A percentile compares a stretch with the other conserved stretches of the same genome.
Evolutionary conservation across 2,329 filamentous ascomycete species (phyloP).

Genomic region (Tolypocladium inflatum): DNA sequence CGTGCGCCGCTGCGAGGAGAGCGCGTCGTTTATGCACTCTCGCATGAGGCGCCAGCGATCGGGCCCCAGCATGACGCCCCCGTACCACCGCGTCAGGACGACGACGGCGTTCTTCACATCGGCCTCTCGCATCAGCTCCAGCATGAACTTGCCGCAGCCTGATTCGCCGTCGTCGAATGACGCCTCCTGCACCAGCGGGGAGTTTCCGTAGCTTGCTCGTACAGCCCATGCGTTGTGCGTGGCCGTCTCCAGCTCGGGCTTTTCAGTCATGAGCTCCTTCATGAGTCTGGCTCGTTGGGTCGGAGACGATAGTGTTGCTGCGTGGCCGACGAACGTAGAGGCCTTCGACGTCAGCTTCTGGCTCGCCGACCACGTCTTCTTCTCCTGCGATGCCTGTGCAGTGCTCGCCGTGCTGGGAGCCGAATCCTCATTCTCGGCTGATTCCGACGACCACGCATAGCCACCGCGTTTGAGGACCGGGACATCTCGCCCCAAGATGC

Average conservation of each 20-base stretch:
- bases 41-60: slow-evolving; percentile 56
- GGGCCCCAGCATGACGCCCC: slow-evolving; percentile 50
- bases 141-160: slow-evolving; percentile 46
- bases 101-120: slow-evolving; percentile 42
- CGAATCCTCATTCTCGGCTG: neutral
- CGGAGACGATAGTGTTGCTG: slow-evolving; percentile 23
- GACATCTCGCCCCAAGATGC: slow-evolving; percentile 63
- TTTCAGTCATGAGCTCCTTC: slow-evolving; percentile 35
- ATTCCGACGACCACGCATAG: slow-evolving; percentile 37
- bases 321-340: slow-evolving; percentile 50
- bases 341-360: slow-evolving; percentile 39
- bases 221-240: slow-evolving; percentile 49
- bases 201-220: slow-evolving; percentile 24
- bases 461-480: slow-evolving; percentile 69
- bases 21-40: slow-evolving; percentile 42
- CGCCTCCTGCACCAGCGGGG: slow-evolving; percentile 34
- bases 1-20: slow-evolving; percentile 37
- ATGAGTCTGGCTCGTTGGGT: slow-evolving; percentile 35
- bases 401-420: slow-evolving; percentile 6
- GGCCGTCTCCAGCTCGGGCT: slow-evolving; percentile 42
- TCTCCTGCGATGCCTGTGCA: slow-evolving; percentile 9
- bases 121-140: slow-evolving; percentile 42
- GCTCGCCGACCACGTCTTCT: slow-evolving; percentile 39
- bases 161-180: slow-evolving; percentile 54
- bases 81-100: slow-evolving; percentile 53